phyloP scores from a whole-genome alignment of 495 filamentous ascomycete species.

The Aspergillus cavernicola region DNA sequence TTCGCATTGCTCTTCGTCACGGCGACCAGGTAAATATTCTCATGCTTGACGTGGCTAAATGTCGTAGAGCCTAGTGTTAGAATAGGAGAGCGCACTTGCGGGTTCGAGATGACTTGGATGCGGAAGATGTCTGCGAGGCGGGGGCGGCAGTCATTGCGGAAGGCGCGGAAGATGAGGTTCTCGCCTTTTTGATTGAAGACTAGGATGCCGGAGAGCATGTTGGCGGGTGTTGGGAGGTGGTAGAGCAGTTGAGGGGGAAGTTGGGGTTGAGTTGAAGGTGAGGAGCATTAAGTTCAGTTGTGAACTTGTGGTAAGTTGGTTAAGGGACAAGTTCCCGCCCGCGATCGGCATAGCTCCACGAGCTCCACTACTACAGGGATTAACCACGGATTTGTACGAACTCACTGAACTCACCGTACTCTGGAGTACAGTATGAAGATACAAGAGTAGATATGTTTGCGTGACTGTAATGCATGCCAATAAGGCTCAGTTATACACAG shows the following conservation, averaged over 20 bases:
- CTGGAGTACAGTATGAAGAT: no score
- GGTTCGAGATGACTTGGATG: slow-evolving; percentile 99
- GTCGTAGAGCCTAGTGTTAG: slow-evolving; percentile 96
- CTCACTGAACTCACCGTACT: no score
- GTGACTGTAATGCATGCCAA: no score
- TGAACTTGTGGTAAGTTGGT: no score
- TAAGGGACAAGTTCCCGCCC: background rate
- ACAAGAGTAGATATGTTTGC: no score
- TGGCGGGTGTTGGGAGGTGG: slow-evolving; percentile 16
- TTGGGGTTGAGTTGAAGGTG: background rate
- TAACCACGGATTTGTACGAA: no score
- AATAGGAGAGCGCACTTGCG: slow-evolving; percentile 95
- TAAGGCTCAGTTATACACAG: no score
- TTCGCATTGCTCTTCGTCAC: slow-evolving; percentile 99
- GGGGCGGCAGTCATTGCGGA: slow-evolving; percentile 94
- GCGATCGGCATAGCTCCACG: background rate
- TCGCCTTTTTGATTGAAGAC: slow-evolving; percentile 99
- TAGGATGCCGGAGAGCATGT: slow-evolving; percentile 92
- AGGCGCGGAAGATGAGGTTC: slow-evolving; percentile 98
- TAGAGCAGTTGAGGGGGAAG: background rate
- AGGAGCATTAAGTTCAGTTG: no score
- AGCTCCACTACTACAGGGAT: background rate
- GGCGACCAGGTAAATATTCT: slow-evolving; percentile 98
- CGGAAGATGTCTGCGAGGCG: slow-evolving; percentile 98
- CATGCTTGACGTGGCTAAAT: slow-evolving; percentile 98